Conservation (phyloP, 331 rosid genomes). For the Ulmus americana region DNA sequence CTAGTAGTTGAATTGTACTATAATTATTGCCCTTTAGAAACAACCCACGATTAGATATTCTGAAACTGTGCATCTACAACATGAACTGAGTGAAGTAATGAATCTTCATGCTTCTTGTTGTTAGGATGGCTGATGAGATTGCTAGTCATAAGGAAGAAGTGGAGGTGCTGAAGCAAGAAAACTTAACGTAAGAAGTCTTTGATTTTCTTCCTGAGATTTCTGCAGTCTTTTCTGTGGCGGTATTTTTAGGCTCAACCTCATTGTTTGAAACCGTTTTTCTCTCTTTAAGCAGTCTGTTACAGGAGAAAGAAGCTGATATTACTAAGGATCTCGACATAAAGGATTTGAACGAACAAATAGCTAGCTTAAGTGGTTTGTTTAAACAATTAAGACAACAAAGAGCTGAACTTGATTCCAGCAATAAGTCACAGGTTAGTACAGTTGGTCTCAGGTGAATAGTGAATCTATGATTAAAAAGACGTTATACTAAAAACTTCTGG, state of each 20-base stretch:
- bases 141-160: conserved; percentile 59
- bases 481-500: not conserved
- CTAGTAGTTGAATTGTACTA: too few species aligned
- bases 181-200: conserved; percentile 33
- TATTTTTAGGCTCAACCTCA: conserved; percentile 11
- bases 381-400: conserved; percentile 55
- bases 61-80: conserved; percentile 10
- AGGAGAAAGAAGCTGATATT: conserved; percentile 43
- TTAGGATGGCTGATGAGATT: conserved; percentile 77
- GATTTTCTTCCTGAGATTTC: conserved; percentile 5
- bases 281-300: conserved; percentile 41
- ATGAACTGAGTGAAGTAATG: not conserved
- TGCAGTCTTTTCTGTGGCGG: conserved; percentile 9
- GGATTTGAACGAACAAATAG: conserved; percentile 67
- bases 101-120: conserved; percentile 18
- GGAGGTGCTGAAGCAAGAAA: conserved; percentile 50
- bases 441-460: not conserved
- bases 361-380: conserved; percentile 41
- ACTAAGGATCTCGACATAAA: conserved; percentile 43
- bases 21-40: too few species aligned
- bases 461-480: not conserved
- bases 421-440: conserved; percentile 48
- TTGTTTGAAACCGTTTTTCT: conserved; percentile 19
- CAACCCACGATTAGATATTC: not conserved
- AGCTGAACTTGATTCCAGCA: conserved; percentile 32